A percentile compares a stretch with the other conserved stretches of the same genome.
Evolutionary conservation across 805 yeast species (phyloP).

Genomic region (Hanseniaspora pseudoguilliermondii): DNA sequence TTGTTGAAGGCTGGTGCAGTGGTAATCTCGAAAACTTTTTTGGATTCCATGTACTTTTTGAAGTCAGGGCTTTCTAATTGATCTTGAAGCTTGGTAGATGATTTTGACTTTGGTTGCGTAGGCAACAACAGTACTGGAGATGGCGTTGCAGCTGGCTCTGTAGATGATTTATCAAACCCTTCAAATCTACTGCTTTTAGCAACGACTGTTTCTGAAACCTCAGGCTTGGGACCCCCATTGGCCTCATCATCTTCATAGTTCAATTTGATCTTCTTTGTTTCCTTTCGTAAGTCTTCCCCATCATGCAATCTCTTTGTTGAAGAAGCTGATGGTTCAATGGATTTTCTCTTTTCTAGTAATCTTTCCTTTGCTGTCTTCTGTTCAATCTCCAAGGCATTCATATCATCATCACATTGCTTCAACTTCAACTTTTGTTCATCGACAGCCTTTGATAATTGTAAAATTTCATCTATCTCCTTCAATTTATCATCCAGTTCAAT

Average conservation of each 20-base stretch:
- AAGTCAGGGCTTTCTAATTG: neutral
- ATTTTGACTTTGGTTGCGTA: neutral
- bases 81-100: too few relatives aligned
- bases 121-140: neutral
- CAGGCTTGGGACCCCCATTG: neutral
- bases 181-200: conserved; percentile 1
- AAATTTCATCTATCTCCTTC: conserved; percentile 12
- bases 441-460: neutral
- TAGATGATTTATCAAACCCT: neutral
- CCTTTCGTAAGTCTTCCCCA: conserved; percentile 4
- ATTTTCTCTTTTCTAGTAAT: conserved; percentile 7
- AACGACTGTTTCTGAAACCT: neutral
- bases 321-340: conserved; percentile 1
- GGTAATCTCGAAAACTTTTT: neutral
- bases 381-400: conserved; percentile 13
- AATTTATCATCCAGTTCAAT: conserved; percentile 1
- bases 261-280: neutral
- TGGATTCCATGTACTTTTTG: neutral
- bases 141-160: neutral
- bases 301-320: neutral
- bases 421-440: neutral
- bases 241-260: neutral
- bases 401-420: neutral
- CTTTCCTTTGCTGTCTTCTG: conserved; percentile 8
- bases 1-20: neutral